Evolutionary conservation across 2,329 filamentous ascomycete species (phyloP), one percentile per base, ranked within the genome.

Genomic region (Torrubiella hemipterigena): DNA sequence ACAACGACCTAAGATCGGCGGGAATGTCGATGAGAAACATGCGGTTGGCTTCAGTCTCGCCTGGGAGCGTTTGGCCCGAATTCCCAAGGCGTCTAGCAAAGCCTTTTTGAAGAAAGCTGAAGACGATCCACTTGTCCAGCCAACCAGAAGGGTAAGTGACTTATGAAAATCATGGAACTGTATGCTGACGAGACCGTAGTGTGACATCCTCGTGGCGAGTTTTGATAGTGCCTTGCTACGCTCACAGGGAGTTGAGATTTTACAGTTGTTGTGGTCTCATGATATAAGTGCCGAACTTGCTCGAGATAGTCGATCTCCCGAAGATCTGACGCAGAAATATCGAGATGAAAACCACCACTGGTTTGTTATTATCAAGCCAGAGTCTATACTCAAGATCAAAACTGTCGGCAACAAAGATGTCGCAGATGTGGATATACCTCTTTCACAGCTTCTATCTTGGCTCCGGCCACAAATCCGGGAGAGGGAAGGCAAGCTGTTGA

Each of bases 1-100:
- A 38, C 82, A 93, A 47, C 73, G 78, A 7, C 81, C 82, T 5
- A 79, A 76, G 40, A 70, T 76, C 25, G 65, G 73, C 24, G 68
- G 65, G 16, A 70, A 69, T 34, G 63, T 70, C 26, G 66, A 73
- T 33, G 75, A 78, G 44, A 73, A 75, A 14, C 84, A 93, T 49
- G 89, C 85, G 5, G 91, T 96, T 9, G 91, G 93, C 1, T 89
- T 96, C 49, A 93, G 86, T 47, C 62, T 96, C 24, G 82, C 82
- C 16, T 93, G 87, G 76, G 87, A 95, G 45, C 75, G 80, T 35
- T 63, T 94, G 4, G 77, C 78, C 6, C 73, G 73, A 24, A 74
- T 83, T 49, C 61, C 70, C 3, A 73, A 73, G 34, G 54, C 58
- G 22, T 59, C 59, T 2, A 59, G 63, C 4, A 73, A 69, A 39